Percentiles rank a stretch among this genome's conserved stretches.
Conservation (phyloP, 371 early-diverging fungal genomes). For the Mortierella sp. region DNA sequence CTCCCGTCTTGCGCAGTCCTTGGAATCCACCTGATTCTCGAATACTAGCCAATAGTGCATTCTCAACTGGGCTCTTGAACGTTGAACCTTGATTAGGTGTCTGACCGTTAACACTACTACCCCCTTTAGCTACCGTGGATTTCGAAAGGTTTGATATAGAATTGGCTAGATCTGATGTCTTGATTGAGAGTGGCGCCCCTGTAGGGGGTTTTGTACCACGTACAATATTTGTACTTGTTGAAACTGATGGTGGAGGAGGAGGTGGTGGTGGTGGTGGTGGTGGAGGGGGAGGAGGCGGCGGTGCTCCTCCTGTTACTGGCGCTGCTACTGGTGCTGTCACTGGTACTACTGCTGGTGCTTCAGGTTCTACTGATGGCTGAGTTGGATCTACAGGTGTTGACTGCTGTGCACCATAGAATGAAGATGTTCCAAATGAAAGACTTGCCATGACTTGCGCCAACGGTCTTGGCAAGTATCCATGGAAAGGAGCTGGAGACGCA, state of each 20-base stretch:
- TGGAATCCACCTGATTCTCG: conserved; percentile 50
- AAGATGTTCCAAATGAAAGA: conserved; percentile 45
- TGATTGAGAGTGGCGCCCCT: conserved; percentile 20
- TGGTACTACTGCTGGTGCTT: background rate
- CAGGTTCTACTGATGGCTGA: background rate
- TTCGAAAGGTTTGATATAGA: background rate
- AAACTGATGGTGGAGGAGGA: too few species aligned
- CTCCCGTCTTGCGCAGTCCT: conserved; percentile 52
- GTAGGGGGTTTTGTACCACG: background rate
- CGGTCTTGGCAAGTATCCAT: conserved; percentile 47
- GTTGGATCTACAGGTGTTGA: conserved; percentile 6
- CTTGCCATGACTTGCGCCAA: conserved; percentile 54
- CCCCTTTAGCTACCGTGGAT: background rate
- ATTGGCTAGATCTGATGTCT: conserved; percentile 13
- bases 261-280: conserved; percentile 24
- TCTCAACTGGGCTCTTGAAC: conserved; percentile 30
- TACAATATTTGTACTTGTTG: background rate
- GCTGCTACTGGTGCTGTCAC: conserved; percentile 7
- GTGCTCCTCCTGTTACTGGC: background rate
- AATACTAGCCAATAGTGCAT: conserved; percentile 42
- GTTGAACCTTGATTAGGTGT: background rate
- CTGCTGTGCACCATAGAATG: conserved; percentile 33
- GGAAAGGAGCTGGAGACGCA: conserved; percentile 40
- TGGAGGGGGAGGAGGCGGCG: conserved; percentile 41
- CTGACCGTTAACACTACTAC: background rate